Percentiles rank a stretch among this genome's conserved stretches.
phyloP scores from a whole-genome alignment of 352 stramenopile genomes.

The Phytophthora pini region DNA sequence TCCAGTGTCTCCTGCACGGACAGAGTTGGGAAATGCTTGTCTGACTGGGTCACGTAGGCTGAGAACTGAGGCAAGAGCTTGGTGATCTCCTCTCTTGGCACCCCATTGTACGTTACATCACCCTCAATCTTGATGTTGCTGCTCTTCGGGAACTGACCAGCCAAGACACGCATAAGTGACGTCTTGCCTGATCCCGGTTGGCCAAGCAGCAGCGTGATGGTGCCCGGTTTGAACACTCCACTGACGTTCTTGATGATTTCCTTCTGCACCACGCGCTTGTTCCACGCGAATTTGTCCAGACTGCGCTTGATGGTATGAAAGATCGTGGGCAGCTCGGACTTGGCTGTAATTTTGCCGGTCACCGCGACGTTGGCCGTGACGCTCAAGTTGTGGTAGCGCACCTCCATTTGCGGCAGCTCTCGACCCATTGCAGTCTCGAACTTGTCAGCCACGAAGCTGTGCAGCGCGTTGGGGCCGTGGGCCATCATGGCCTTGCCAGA shows the following conservation, averaged over 20 bases:
- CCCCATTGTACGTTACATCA: conserved; percentile 41
- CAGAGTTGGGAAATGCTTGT: conserved; percentile 38
- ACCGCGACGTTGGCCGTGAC: conserved; percentile 41
- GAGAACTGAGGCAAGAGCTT: conserved; percentile 37
- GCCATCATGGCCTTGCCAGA: conserved; percentile 42
- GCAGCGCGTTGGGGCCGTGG: conserved; percentile 43
- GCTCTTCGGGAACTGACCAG: conserved; percentile 32
- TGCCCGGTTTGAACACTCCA: conserved; percentile 38
- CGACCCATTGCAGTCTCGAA: conserved; percentile 50
- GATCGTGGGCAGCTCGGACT: too few species aligned
- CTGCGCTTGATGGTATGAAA: too few species aligned
- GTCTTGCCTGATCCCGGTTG: conserved; percentile 49
- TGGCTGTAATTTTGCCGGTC: too few species aligned
- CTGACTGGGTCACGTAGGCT: conserved; percentile 38
- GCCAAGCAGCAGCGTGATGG: conserved; percentile 38
- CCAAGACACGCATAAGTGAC: conserved; percentile 39
- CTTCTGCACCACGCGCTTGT: conserved; percentile 41
- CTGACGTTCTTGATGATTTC: conserved; percentile 42
- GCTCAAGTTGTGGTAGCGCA: conserved; percentile 58
- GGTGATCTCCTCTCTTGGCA: conserved; percentile 22
- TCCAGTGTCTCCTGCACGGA: conserved; percentile 42
- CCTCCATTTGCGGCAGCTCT: conserved; percentile 61
- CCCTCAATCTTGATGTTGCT: conserved; percentile 35
- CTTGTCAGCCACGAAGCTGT: conserved; percentile 41
- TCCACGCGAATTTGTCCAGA: conserved; percentile 31